phyloP scores from a whole-genome alignment of 495 filamentous ascomycete species.

The Lasiosphaeris hirsuta region DNA sequence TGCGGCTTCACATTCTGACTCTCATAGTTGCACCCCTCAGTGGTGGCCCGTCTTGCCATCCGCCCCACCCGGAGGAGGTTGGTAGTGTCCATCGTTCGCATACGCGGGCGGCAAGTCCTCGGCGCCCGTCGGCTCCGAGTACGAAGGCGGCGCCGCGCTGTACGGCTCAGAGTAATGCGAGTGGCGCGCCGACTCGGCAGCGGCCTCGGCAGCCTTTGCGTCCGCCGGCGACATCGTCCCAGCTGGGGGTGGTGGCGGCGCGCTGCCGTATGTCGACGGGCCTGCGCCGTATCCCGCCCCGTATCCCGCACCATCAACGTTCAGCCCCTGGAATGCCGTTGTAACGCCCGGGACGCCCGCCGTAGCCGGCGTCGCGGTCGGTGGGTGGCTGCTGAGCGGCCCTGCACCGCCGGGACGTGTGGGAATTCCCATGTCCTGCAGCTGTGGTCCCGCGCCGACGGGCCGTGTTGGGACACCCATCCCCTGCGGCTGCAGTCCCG shows the following conservation, averaged over 20 bases:
- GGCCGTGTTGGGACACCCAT: too few relatives aligned
- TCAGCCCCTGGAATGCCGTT: constrained; percentile 9
- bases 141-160: constrained; percentile 14
- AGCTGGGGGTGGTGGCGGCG: constrained; percentile 2
- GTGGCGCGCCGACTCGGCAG: constrained; percentile 14
- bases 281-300: constrained; percentile 10
- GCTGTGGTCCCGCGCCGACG: too few relatives aligned
- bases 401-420: too few relatives aligned
- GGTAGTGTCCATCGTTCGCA: constrained; percentile 14
- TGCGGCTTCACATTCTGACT: not conserved
- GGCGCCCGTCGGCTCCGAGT: not conserved
- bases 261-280: constrained; percentile 5
- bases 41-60: constrained; percentile 23
- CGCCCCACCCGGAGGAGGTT: not conserved
- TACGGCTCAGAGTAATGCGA: constrained; percentile 8
- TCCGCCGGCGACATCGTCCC: constrained; percentile 4
- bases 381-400: not conserved
- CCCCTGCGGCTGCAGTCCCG: too few relatives aligned
- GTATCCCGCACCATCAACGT: not conserved
- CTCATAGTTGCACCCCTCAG: not conserved
- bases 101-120: constrained; percentile 28
- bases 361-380: not conserved
- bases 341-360: constrained; percentile 1
- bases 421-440: too few relatives aligned
- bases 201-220: constrained; percentile 29